These are phyloP conservation scores for Metschnikowia arizonensis DNA, from an alignment of 805 yeast genomes.

Conservation along the genomic window DNA sequence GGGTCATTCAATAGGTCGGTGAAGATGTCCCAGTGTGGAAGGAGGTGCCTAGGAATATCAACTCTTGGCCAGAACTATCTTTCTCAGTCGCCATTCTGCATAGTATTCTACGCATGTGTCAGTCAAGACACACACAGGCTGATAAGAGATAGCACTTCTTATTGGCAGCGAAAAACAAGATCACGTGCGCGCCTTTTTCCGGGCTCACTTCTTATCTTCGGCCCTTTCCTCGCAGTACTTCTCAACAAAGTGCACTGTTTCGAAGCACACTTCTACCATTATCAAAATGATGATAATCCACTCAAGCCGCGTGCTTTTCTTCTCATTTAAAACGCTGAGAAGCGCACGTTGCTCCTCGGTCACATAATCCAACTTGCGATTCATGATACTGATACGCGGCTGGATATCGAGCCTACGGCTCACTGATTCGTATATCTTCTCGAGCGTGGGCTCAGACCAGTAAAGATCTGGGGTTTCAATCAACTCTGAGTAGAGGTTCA, in stretches of 20 bases:
- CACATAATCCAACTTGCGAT: slow-evolving; percentile 83
- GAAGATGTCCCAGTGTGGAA: no score
- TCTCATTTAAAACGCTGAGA: slow-evolving; percentile 69
- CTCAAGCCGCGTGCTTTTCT: slow-evolving; percentile 71
- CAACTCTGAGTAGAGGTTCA: slow-evolving; percentile 81
- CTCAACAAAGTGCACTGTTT: slow-evolving; percentile 69
- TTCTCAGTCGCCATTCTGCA: neutral
- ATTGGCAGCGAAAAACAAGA: neutral
- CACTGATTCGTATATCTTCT: slow-evolving; percentile 65
- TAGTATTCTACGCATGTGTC: neutral
- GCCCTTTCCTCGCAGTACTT: slow-evolving; percentile 24
- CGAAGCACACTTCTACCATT: slow-evolving; percentile 81
- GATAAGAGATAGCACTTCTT: neutral
- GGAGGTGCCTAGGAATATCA: neutral
- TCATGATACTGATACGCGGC: slow-evolving; percentile 73
- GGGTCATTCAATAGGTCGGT: no score
- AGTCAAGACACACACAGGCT: neutral
- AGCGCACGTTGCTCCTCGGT: slow-evolving; percentile 83
- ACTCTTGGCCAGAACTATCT: neutral
- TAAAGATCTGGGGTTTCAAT: slow-evolving; percentile 91
- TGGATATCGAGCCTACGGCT: slow-evolving; percentile 70
- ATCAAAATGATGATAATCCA: slow-evolving; percentile 85
- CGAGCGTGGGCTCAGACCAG: slow-evolving; percentile 89
- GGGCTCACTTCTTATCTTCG: neutral
- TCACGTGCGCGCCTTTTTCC: slow-evolving; percentile 2